Conservation (phyloP, 352 stramenopile species). For the Phytophthora pistaciae region DNA sequence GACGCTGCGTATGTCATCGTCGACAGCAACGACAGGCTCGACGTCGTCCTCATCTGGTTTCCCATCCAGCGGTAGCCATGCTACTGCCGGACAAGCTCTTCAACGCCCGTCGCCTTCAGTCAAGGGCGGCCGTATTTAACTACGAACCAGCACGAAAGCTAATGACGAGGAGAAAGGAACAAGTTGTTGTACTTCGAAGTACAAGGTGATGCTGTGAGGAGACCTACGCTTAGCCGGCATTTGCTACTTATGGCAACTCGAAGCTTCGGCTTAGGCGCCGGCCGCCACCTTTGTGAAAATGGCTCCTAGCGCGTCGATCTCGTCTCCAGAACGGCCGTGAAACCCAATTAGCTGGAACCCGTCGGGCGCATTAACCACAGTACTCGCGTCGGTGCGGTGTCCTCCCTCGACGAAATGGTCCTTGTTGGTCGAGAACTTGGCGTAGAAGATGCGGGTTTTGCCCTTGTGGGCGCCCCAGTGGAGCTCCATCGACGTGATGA, state of each 20-base stretch:
- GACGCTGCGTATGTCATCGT: constrained; percentile 41
- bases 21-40: constrained; percentile 33
- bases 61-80: constrained; percentile 18
- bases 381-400: background rate
- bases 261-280: background rate
- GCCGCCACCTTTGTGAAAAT: background rate
- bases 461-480: background rate
- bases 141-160: background rate
- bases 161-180: too few relatives aligned
- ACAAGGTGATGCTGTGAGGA: too few relatives aligned
- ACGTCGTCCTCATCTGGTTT: constrained; percentile 15
- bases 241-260: too few relatives aligned
- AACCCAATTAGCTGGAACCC: constrained; percentile 11
- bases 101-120: constrained; percentile 13
- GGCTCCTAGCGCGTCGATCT: background rate
- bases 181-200: too few relatives aligned
- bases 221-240: too few relatives aligned
- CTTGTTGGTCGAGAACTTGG: constrained; percentile 13
- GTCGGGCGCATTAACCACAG: background rate
- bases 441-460: constrained; percentile 19
- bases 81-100: constrained; percentile 17
- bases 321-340: constrained; percentile 12
- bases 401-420: background rate
- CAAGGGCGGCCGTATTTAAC: constrained; percentile 27
- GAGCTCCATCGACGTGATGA: constrained; percentile 6